phyloP scores from a whole-genome alignment of 2,329 filamentous ascomycete genomes.

The Penicillium sp. region DNA sequence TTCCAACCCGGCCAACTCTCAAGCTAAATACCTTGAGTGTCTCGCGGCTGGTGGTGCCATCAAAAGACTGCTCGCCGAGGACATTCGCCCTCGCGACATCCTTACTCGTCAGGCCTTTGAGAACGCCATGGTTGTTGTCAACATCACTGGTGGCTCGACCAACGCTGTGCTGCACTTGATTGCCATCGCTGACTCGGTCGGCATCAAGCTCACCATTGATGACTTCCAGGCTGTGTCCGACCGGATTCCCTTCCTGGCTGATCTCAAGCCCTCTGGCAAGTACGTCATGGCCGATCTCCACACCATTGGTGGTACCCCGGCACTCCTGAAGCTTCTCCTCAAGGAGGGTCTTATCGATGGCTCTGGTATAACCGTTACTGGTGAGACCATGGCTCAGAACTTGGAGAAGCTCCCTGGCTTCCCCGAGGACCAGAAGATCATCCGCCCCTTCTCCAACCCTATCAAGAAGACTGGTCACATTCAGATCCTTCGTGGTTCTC shows the following conservation, averaged over 20 bases:
- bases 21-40: conserved; percentile 71
- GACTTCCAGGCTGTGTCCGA: conserved; percentile 83
- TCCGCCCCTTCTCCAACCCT: conserved; percentile 64
- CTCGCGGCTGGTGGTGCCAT: conserved; percentile 69
- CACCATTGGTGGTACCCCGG: conserved; percentile 57
- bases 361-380: conserved; percentile 60
- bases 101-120: conserved; percentile 78
- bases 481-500: conserved; percentile 67
- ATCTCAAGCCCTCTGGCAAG: conserved; percentile 74
- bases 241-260: conserved; percentile 73
- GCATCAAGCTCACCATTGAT: conserved; percentile 77
- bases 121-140: conserved; percentile 80
- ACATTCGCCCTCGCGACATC: conserved; percentile 75
- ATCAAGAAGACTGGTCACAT: conserved; percentile 71
- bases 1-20: conserved; percentile 72
- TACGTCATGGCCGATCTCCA: conserved; percentile 61
- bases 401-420: conserved; percentile 60
- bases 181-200: conserved; percentile 77
- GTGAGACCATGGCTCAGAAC: conserved; percentile 59
- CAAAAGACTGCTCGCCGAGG: conserved; percentile 69
- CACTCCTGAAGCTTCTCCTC: conserved; percentile 57
- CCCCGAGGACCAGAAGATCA: conserved; percentile 67
- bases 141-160: conserved; percentile 78
- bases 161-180: conserved; percentile 84
- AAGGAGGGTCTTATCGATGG: conserved; percentile 59